Base-by-base conservation (phyloP, 345 rosid species). In the Ricinus communis region DNA sequence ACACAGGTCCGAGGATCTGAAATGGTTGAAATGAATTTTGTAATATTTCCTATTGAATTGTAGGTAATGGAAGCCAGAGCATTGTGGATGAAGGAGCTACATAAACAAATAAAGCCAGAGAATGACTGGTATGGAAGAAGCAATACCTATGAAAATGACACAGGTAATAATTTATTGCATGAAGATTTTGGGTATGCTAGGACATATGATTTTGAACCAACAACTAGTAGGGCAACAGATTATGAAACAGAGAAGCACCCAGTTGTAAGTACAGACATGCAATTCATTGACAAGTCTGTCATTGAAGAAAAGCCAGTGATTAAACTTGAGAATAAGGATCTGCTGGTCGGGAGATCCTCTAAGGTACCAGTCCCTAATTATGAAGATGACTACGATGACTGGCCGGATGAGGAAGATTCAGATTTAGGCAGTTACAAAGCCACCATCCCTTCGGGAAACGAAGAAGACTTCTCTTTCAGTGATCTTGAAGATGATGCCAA, bases 71-170 rank as follows among this genome's bases (percentile, higher is more conserved):
- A 77, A 72, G 76, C 80, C 28, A 77, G 80, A 61, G 58, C 73
- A 43, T 49, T 72, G 76, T 77, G 80, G 80, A 77, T 77, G 76
- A 65, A 68, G 64, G 80, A 77, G 62, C 70, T 77, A 74, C 91
- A 89, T 65, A 88, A 90, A 78, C 81, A 83, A 77, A 71, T 65
- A 2, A 71, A 77, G 40, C 72, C 76, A 40, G 69, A 71, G 53
- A 36, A 52, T 71, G 76, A 43, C 31, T 85, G 85, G 85, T 77
- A 69, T 47, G 91, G 81, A 73, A 83, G 78, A 71, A 79, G 70
- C 69, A 66, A 69, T 66, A 87, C 79, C 59, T 62, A 65, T 56
- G 28, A 11, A 7, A 78, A 66, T 65, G 79, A 79, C 18, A 25
- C 33, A 25, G 25, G 46, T 45, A 60, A 70, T 45, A 60, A 70